phyloP scores from a whole-genome alignment of 257 asterid genomes.

The Solanum chmielewskii region DNA sequence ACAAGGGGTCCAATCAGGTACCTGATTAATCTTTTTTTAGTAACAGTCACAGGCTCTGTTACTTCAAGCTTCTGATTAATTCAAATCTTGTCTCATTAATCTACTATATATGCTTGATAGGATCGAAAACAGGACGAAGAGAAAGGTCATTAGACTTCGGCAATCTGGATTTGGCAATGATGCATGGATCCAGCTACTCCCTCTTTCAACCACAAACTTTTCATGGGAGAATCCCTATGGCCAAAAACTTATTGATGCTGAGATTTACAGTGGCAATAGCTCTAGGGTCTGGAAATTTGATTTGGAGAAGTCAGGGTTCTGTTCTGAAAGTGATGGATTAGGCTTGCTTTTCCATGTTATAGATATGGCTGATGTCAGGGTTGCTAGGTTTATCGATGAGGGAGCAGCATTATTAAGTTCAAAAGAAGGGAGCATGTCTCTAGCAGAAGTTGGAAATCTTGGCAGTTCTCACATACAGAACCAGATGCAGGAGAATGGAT shows the following conservation, averaged over 20 bases:
- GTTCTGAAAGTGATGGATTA: constrained; percentile 31
- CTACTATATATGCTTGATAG: constrained; percentile 27
- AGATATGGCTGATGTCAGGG: constrained; percentile 54
- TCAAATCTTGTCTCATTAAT: constrained; percentile 8
- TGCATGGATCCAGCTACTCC: constrained; percentile 56
- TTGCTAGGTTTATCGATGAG: constrained; percentile 58
- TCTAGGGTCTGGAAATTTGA: constrained; percentile 38
- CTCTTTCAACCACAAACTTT: constrained; percentile 66
- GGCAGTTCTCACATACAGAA: constrained; percentile 42
- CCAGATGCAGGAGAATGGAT: constrained; percentile 51
- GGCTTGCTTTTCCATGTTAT: constrained; percentile 61
- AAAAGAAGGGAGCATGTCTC: constrained; percentile 30
- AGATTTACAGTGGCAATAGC: constrained; percentile 25
- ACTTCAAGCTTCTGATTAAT: background rate
- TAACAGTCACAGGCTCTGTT: background rate
- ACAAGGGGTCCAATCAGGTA: constrained; percentile 85
- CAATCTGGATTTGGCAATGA: constrained; percentile 87
- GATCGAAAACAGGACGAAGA: constrained; percentile 76
- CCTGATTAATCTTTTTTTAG: background rate
- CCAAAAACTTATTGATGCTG: constrained; percentile 52
- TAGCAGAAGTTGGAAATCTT: constrained; percentile 32
- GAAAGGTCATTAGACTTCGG: constrained; percentile 42
- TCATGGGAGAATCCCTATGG: constrained; percentile 95
- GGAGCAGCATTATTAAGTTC: constrained; percentile 18
- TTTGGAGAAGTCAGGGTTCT: constrained; percentile 50